A percentile compares a stretch with the other conserved stretches of the same genome.
phyloP scores from a whole-genome alignment of 202 grass and related monocot species.

The Zizania palustris region DNA sequence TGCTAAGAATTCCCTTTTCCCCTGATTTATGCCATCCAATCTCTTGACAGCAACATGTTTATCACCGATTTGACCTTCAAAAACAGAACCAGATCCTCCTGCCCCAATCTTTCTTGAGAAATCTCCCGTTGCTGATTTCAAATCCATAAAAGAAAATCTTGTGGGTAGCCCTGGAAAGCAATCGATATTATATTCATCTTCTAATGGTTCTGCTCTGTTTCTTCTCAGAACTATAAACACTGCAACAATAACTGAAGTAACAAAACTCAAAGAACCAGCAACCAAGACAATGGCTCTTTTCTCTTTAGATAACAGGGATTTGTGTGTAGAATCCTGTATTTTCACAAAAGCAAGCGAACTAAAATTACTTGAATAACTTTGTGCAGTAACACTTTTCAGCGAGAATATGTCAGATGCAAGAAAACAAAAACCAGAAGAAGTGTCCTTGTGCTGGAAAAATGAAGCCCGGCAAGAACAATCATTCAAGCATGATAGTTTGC shows the following conservation, averaged over 20 bases:
- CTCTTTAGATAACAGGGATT: not conserved
- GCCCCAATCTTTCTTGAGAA: constrained; percentile 45
- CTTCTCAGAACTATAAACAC: constrained; percentile 20
- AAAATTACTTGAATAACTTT: constrained; percentile 17
- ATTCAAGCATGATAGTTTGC: constrained; percentile 48
- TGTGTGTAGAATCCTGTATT: constrained; percentile 30
- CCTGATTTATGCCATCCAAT: constrained; percentile 47
- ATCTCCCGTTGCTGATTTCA: constrained; percentile 48
- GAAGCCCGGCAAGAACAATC: constrained; percentile 49
- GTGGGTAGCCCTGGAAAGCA: constrained; percentile 37
- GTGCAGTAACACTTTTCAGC: constrained; percentile 17
- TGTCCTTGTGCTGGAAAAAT: constrained; percentile 21
- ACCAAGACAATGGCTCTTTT: constrained; percentile 3
- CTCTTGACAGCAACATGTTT: constrained; percentile 52
- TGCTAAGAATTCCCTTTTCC: constrained; percentile 42
- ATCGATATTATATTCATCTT: constrained; percentile 32
- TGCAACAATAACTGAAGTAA: constrained; percentile 15
- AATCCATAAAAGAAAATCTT: constrained; percentile 46
- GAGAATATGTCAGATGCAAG: constrained; percentile 43
- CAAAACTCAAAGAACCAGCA: constrained; percentile 23
- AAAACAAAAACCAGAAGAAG: constrained; percentile 44
- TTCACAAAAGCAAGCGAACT: constrained; percentile 49
- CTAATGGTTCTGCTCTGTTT: not conserved
- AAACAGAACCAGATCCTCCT: constrained; percentile 60
- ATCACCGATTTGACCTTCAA: constrained; percentile 41